Evolutionary conservation across 1,284 basidiomycete species (phyloP).

Genomic region (Boletellus sp.): DNA sequence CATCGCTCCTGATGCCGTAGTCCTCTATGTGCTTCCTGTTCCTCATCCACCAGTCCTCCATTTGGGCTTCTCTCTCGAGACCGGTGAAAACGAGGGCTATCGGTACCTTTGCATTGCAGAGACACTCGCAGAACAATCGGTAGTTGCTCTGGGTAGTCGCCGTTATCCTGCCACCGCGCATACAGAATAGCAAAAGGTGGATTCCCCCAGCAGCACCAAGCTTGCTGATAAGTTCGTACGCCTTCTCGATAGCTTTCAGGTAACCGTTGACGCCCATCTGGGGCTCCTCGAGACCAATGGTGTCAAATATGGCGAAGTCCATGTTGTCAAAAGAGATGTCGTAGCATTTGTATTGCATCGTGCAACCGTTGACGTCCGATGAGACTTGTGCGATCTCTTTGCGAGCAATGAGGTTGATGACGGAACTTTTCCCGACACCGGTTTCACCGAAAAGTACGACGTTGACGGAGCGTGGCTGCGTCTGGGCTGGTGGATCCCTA

Average conservation of each 20-base stretch:
- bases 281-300: constrained; percentile 42
- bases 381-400: constrained; percentile 26
- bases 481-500: neutral
- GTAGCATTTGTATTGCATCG: constrained; percentile 28
- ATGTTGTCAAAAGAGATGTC: constrained; percentile 20
- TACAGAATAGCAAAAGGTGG: constrained; percentile 39
- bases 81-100: constrained; percentile 39
- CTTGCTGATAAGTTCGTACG: constrained; percentile 33
- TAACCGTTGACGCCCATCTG: constrained; percentile 27
- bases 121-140: constrained; percentile 33
- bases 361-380: constrained; percentile 29
- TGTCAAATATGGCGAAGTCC: constrained; percentile 35
- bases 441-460: constrained; percentile 33
- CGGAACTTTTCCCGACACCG: constrained; percentile 35
- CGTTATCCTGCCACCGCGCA: constrained; percentile 36
- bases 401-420: constrained; percentile 33
- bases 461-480: constrained; percentile 14
- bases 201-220: constrained; percentile 34
- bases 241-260: constrained; percentile 33
- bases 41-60: constrained; percentile 40
- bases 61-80: constrained; percentile 35
- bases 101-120: constrained; percentile 35
- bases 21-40: constrained; percentile 32
- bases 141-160: constrained; percentile 36
- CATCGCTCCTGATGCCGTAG: constrained; percentile 32